Percentiles rank a stretch among this genome's conserved stretches.
These are phyloP conservation scores for Eucalyptus shirleyi DNA, from an alignment of 345 rosid genomes.

Conservation along the genomic window DNA sequence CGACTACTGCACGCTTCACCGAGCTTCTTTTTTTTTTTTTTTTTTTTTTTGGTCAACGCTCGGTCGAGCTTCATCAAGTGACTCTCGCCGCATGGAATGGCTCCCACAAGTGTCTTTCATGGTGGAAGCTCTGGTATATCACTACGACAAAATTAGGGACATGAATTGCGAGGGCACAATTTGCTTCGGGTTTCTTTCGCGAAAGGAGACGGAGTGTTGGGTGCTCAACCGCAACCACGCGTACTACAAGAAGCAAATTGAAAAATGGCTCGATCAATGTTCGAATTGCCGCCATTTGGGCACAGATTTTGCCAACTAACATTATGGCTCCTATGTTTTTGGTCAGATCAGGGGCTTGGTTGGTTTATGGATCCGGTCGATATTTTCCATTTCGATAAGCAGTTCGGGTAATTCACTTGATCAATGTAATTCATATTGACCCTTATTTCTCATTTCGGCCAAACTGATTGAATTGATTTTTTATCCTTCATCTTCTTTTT, in stretches of 20 bases:
- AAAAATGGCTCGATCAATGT: background rate
- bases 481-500: too few species aligned
- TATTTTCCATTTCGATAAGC: accelerated
- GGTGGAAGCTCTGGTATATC: background rate
- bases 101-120: too few species aligned
- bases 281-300: background rate
- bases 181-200: background rate
- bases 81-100: accelerated
- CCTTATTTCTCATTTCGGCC: too few species aligned
- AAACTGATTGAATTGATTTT: too few species aligned
- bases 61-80: too few species aligned
- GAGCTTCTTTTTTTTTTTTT: accelerated
- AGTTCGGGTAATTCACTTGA: too few species aligned
- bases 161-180: accelerated
- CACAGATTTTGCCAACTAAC: background rate
- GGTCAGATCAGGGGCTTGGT: background rate
- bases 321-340: background rate
- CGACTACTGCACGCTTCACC: too few species aligned
- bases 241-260: accelerated
- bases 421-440: too few species aligned
- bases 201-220: background rate
- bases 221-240: background rate
- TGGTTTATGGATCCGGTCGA: too few species aligned
- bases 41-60: too few species aligned
- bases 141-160: background rate